Percentiles rank a stretch among this genome's conserved stretches.
These are phyloP conservation scores for Pseudonitzschia pungens DNA, from an alignment of 108 stramenopile genomes.

Conservation along the genomic window DNA sequence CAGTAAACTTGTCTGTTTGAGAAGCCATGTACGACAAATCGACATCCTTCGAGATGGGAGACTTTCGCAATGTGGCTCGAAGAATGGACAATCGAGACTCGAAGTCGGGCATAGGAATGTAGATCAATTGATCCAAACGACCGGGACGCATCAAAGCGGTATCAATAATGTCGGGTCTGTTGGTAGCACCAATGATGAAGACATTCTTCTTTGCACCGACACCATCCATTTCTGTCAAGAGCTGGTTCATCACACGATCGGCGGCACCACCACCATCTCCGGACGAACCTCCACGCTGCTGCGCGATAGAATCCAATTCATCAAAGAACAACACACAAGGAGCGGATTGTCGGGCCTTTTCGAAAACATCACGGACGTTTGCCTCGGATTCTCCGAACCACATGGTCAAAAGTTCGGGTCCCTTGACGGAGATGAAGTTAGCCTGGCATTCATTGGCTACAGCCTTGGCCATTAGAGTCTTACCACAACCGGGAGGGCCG, in stretches of 20 bases:
- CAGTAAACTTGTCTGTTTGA: conserved; percentile 99
- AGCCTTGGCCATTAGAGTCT: conserved; percentile 99
- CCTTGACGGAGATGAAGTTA: conserved; percentile 98
- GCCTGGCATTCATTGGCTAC: conserved; percentile 99
- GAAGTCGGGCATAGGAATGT: conserved; percentile 99
- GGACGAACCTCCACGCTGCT: conserved; percentile 89
- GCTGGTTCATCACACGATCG: conserved; percentile 99
- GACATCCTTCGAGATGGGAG: conserved; percentile 96
- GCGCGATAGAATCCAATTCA: conserved; percentile 99
- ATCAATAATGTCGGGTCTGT: conserved; percentile 99
- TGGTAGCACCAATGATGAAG: conserved; percentile 99
- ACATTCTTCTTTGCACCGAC: conserved; percentile 99
- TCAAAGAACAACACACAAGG: conserved; percentile 99
- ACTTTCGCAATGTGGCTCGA: conserved; percentile 96
- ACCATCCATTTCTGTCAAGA: conserved; percentile 99
- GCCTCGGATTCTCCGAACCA: conserved; percentile 99
- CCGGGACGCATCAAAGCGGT: conserved; percentile 99
- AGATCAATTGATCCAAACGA: conserved; percentile 99
- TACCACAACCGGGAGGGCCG: conserved; percentile 99
- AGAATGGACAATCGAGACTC: conserved; percentile 96
- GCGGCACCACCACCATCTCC: conserved; percentile 99
- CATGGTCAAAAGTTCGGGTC: conserved; percentile 99
- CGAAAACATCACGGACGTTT: conserved; percentile 99
- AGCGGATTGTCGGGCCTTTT: conserved; percentile 98
- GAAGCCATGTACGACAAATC: conserved; percentile 95